Conservation (phyloP, 2,329 filamentous ascomycete species). For the Pestalotiopsis fici region DNA sequence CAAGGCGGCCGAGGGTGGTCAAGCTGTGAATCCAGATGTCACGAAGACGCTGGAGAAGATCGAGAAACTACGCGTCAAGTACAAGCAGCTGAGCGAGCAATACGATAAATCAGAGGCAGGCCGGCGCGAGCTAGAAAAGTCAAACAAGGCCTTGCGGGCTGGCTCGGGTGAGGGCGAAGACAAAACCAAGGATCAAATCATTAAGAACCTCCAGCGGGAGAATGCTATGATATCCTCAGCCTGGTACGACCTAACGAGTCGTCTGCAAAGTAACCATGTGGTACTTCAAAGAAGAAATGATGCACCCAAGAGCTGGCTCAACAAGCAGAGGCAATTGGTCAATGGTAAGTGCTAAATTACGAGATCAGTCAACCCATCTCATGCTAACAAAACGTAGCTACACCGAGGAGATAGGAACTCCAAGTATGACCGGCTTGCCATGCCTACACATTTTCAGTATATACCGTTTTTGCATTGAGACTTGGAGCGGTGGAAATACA, state of each 20-base stretch:
- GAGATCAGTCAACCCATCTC: neutral
- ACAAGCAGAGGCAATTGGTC: constrained; percentile 76
- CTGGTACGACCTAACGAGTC: constrained; percentile 80
- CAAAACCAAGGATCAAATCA: constrained; percentile 53
- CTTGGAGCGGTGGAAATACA: neutral
- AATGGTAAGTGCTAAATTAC: constrained; percentile 45
- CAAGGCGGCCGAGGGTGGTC: constrained; percentile 31
- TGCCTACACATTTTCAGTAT: neutral
- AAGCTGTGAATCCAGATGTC: constrained; percentile 29
- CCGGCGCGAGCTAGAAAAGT: constrained; percentile 55
- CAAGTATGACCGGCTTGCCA: constrained; percentile 13
- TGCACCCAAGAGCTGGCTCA: constrained; percentile 78
- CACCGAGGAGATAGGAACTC: constrained; percentile 32
- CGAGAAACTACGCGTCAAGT: constrained; percentile 56
- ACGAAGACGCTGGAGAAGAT: constrained; percentile 50
- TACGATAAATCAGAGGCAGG: constrained; percentile 59
- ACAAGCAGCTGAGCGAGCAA: constrained; percentile 62
- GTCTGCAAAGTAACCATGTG: constrained; percentile 82
- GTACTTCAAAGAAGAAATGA: constrained; percentile 75
- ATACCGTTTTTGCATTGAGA: neutral
- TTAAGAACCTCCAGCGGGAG: constrained; percentile 74
- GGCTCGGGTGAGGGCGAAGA: constrained; percentile 51
- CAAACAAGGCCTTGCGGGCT: constrained; percentile 53
- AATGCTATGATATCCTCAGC: constrained; percentile 79
- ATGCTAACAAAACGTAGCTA: constrained; percentile 23